A percentile compares a stretch with the other conserved stretches of the same genome.
These are phyloP conservation scores for Annulohypoxylon maeteangense DNA, from an alignment of 495 filamentous ascomycete species.

Conservation along the genomic window DNA sequence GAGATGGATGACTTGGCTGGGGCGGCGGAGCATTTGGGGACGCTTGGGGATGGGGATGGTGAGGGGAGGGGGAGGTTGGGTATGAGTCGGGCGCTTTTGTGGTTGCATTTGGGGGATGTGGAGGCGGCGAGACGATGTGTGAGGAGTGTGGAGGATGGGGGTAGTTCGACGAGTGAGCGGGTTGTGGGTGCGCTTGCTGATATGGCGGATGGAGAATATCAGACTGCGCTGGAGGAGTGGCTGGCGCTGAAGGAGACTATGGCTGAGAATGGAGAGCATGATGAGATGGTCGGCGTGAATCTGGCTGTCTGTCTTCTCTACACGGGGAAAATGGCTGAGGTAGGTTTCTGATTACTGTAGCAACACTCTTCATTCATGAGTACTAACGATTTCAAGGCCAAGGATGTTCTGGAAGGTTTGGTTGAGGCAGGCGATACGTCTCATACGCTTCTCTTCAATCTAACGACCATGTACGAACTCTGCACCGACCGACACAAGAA, in stretches of 20 bases:
- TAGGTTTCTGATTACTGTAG: constrained; percentile 42
- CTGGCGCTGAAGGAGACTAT: constrained; percentile 58
- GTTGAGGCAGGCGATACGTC: constrained; percentile 71
- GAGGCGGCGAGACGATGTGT: constrained; percentile 69
- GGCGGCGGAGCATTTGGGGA: constrained; percentile 73
- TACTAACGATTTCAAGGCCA: constrained; percentile 59
- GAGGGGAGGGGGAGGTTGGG: constrained; percentile 50
- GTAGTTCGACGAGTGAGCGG: constrained; percentile 39
- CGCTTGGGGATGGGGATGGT: constrained; percentile 53
- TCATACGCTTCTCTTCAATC: constrained; percentile 83
- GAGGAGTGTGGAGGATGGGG: constrained; percentile 28
- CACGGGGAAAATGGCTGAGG: constrained; percentile 77
- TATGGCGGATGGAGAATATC: constrained; percentile 82
- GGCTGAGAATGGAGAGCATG: constrained; percentile 45
- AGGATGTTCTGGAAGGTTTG: constrained; percentile 69
- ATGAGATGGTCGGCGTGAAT: constrained; percentile 79
- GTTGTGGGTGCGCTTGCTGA: constrained; percentile 72
- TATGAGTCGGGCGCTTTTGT: constrained; percentile 70
- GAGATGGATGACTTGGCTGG: constrained; percentile 91
- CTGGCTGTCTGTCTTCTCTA: constrained; percentile 85
- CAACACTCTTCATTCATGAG: not conserved
- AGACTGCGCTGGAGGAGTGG: constrained; percentile 71
- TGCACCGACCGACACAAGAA: constrained; percentile 78
- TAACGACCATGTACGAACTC: constrained; percentile 91
- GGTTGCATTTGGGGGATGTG: constrained; percentile 79